phyloP scores from a whole-genome alignment of 192 early-diverging fungal species.

The Phlyctochytrium bullatum region DNA sequence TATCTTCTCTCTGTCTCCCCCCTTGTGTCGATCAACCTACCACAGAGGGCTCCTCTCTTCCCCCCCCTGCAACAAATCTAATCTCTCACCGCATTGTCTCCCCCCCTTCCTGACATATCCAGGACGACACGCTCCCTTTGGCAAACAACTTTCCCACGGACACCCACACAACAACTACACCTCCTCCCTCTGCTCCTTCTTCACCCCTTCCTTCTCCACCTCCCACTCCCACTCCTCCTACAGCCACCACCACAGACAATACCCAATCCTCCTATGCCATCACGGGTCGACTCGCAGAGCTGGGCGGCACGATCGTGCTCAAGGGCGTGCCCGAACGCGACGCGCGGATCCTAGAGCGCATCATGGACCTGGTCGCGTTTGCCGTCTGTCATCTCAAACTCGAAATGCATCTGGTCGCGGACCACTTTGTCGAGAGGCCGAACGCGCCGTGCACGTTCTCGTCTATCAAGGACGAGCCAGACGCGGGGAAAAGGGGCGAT shows the following conservation, averaged over 20 bases:
- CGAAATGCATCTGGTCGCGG: constrained; percentile 33
- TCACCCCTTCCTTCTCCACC: neutral
- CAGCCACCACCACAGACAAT: neutral
- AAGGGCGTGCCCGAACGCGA: constrained; percentile 11
- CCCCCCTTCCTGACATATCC: no score
- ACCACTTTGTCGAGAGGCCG: constrained; percentile 29
- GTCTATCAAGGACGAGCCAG: no score
- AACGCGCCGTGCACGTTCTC: neutral
- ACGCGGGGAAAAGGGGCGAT: no score
- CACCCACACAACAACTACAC: no score
- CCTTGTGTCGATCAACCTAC: no score
- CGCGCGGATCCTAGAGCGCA: constrained; percentile 26
- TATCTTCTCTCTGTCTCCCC: no score
- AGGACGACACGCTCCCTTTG: no score
- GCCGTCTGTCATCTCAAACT: constrained; percentile 35
- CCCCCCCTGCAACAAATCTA: no score
- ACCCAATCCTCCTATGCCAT: constrained; percentile 2
- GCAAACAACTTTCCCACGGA: no score
- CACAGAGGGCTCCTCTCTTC: no score
- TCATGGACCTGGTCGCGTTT: constrained; percentile 34
- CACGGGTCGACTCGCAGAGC: constrained; percentile 1
- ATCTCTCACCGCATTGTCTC: no score
- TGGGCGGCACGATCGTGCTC: constrained; percentile 33
- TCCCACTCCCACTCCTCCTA: neutral
- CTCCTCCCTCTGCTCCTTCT: no score